Conservation (phyloP, 208 protist genomes). For the Trypanosoma cruzi region DNA sequence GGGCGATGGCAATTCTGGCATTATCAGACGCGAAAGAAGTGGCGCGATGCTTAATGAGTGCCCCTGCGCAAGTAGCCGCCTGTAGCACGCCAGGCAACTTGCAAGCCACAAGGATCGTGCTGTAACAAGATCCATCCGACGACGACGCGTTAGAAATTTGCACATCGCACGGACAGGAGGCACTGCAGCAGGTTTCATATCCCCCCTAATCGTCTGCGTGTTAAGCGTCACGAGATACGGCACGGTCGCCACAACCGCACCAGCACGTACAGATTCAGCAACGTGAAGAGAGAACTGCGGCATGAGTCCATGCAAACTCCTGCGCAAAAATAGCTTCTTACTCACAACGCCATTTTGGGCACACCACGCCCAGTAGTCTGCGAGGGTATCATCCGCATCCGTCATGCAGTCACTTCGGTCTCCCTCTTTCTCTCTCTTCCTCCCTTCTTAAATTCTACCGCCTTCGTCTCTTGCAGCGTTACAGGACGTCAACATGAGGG, state of each 20-base stretch:
- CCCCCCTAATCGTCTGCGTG: conserved; percentile 65
- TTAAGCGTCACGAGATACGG: conserved; percentile 76
- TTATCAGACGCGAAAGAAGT: conserved; percentile 32
- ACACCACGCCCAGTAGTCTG: conserved; percentile 72
- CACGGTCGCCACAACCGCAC: conserved; percentile 58
- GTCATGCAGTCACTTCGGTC: conserved; percentile 7
- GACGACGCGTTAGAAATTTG: conserved; percentile 51
- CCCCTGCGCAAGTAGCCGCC: conserved; percentile 32
- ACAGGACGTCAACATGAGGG: neutral
- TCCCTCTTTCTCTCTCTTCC: neutral
- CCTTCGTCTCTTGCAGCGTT: neutral
- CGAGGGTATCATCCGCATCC: conserved; percentile 23
- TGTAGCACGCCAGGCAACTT: conserved; percentile 34
- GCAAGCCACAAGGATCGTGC: conserved; percentile 29
- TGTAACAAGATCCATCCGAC: conserved; percentile 40
- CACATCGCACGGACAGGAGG: conserved; percentile 50
- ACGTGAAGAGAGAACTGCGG: conserved; percentile 39
- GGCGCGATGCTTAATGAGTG: conserved; percentile 26
- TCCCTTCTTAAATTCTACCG: neutral
- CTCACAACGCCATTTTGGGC: conserved; percentile 51
- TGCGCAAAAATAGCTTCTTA: conserved; percentile 47
- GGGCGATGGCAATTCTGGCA: conserved; percentile 34
- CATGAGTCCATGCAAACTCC: conserved; percentile 7
- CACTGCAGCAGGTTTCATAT: conserved; percentile 39
- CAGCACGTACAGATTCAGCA: conserved; percentile 46